Evolutionary conservation across 2,329 filamentous ascomycete species (phyloP).

Genomic region (Blastomyces silverae): DNA sequence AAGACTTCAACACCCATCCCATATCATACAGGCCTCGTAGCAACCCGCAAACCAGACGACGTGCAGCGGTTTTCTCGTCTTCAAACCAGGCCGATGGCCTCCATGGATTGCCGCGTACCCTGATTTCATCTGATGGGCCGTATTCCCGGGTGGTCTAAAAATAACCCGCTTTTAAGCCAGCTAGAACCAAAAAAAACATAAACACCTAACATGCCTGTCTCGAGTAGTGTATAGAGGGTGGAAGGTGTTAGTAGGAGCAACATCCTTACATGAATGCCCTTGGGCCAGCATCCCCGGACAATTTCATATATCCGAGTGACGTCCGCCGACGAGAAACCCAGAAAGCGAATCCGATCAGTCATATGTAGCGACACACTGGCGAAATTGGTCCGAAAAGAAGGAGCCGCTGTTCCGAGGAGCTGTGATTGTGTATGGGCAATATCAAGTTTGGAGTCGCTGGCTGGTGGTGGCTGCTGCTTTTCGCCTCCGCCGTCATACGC

Average conservation of each 20-base stretch:
- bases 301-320: conserved; percentile 16
- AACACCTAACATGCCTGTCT: background rate
- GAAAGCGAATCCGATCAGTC: conserved; percentile 32
- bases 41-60: conserved; percentile 30
- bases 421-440: background rate
- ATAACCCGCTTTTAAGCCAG: background rate
- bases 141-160: conserved; percentile 25
- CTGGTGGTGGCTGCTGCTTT: background rate
- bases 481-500: background rate
- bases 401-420: background rate
- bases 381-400: conserved; percentile 20
- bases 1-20: conserved; percentile 37
- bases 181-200: too few species aligned
- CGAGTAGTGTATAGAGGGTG: background rate
- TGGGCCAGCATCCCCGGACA: conserved; percentile 3
- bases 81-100: conserved; percentile 19
- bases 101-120: conserved; percentile 36
- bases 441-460: background rate
- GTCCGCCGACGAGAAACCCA: conserved; percentile 31
- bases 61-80: conserved; percentile 28
- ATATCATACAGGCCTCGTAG: conserved; percentile 31
- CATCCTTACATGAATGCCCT: conserved; percentile 7
- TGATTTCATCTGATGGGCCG: conserved; percentile 34
- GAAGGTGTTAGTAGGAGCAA: background rate
- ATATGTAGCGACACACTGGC: conserved; percentile 30